phyloP scores from a whole-genome alignment of 371 early-diverging fungal species.

The Mortierella sp. region DNA sequence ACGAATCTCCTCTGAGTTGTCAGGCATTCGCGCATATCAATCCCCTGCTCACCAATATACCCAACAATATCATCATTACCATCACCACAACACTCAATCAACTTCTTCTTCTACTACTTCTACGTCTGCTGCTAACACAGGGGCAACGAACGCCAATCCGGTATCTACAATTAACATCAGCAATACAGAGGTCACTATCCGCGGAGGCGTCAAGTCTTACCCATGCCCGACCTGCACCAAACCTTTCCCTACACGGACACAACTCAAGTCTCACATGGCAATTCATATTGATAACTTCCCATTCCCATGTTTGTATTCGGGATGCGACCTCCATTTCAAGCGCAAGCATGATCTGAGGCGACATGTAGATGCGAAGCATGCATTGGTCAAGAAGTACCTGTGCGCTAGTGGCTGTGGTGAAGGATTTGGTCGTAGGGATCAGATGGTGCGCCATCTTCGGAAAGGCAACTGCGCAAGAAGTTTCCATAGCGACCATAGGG shows the following conservation, averaged over 20 bases:
- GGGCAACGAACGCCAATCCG: not conserved
- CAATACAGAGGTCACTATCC: not conserved
- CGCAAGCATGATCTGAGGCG: conserved; percentile 53
- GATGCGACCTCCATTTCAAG: conserved; percentile 53
- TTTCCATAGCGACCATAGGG: not conserved
- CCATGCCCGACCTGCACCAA: conserved; percentile 47
- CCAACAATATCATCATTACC: conserved; percentile 11
- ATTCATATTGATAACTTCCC: conserved; percentile 50
- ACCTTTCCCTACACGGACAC: conserved; percentile 52
- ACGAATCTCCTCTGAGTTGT: conserved; percentile 12
- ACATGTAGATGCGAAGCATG: conserved; percentile 57
- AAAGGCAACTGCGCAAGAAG: conserved; percentile 26
- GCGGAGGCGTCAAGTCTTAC: conserved; percentile 29
- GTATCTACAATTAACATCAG: not conserved
- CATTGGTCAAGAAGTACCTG: conserved; percentile 52
- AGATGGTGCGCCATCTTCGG: conserved; percentile 50
- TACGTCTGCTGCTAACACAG: too few species aligned
- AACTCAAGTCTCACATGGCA: conserved; percentile 55
- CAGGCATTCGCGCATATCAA: conserved; percentile 22
- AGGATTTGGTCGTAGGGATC: conserved; percentile 51
- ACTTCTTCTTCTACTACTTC: conserved; percentile 6
- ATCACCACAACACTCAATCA: not conserved
- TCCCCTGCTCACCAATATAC: conserved; percentile 22
- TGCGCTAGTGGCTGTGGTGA: conserved; percentile 53
- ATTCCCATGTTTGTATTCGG: conserved; percentile 43